Conservation (phyloP, 768 basidiomycete species). For the Kwoniella mangroviensis region DNA sequence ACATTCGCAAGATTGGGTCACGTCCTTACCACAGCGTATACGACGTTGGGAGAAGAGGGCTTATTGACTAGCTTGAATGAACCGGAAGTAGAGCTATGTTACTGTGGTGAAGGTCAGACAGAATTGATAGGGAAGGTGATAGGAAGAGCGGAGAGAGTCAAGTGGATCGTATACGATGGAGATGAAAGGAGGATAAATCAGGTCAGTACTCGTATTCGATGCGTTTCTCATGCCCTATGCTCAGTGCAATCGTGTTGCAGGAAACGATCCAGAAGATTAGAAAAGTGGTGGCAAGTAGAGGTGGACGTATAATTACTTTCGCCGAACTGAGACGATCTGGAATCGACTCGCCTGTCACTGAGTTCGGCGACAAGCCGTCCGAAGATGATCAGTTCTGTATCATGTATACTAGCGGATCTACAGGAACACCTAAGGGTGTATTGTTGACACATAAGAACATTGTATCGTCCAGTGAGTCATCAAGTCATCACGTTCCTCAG, state of each 20-base stretch:
- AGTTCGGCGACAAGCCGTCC: constrained; percentile 60
- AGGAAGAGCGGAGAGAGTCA: constrained; percentile 72
- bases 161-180: constrained; percentile 83
- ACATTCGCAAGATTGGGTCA: constrained; percentile 49
- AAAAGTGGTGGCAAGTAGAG: constrained; percentile 59
- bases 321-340: constrained; percentile 73
- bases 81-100: constrained; percentile 78
- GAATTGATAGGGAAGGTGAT: constrained; percentile 74
- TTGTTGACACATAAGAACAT: constrained; percentile 83
- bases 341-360: constrained; percentile 63
- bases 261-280: constrained; percentile 67
- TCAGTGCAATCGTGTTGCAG: constrained; percentile 1
- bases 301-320: constrained; percentile 66
- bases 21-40: constrained; percentile 56
- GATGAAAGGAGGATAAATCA: constrained; percentile 37
- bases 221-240: too few species aligned
- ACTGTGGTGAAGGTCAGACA: constrained; percentile 86
- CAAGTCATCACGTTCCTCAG: constrained; percentile 19
- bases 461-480: constrained; percentile 65
- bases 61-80: constrained; percentile 86
- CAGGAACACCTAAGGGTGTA: constrained; percentile 92
- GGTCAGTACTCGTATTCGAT: constrained; percentile 23
- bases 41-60: constrained; percentile 59
- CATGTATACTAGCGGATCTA: constrained; percentile 76
- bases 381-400: constrained; percentile 67